These are phyloP conservation scores for Apiotrichum gamsii DNA, from an alignment of 1,284 basidiomycete species.

Conservation along the genomic window DNA sequence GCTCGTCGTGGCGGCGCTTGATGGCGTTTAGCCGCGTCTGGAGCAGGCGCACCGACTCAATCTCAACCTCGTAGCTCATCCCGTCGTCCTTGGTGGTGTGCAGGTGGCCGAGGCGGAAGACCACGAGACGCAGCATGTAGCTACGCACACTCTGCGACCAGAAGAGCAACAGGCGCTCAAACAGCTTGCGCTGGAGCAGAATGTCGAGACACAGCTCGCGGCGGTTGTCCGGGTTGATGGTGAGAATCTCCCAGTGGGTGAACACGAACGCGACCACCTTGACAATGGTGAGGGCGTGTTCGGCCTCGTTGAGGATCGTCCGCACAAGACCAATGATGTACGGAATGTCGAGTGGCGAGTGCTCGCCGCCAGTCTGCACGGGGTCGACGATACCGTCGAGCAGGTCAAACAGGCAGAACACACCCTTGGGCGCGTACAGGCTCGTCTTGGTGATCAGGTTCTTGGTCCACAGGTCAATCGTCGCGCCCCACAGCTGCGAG, in stretches of 20 bases:
- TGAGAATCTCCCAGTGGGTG: conserved; percentile 52
- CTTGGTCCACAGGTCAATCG: conserved; percentile 50
- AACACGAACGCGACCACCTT: conserved; percentile 51
- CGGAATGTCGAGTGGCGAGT: conserved; percentile 46
- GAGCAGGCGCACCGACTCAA: conserved; percentile 48
- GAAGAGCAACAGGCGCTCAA: conserved; percentile 50
- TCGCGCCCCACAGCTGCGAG: conserved; percentile 46
- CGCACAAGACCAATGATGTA: conserved; percentile 49
- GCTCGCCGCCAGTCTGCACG: conserved; percentile 18
- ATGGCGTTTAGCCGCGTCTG: conserved; percentile 50
- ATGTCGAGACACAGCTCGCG: conserved; percentile 48
- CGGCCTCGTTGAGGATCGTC: conserved; percentile 49
- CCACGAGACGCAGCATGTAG: conserved; percentile 49
- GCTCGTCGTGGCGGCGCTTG: conserved; percentile 49
- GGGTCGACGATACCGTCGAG: conserved; percentile 45
- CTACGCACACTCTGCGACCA: conserved; percentile 51
- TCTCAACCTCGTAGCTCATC: conserved; percentile 42
- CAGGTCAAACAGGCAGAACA: conserved; percentile 50
- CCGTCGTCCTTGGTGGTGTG: conserved; percentile 42
- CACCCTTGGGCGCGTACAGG: conserved; percentile 51
- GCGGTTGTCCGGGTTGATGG: conserved; percentile 44
- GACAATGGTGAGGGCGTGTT: conserved; percentile 51
- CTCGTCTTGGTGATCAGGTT: conserved; percentile 49
- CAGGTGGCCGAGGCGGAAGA: conserved; percentile 51
- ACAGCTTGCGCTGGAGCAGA: conserved; percentile 47